Base-by-base conservation (phyloP, 192 early-diverging fungal species). In the Coemansia sp. region DNA sequence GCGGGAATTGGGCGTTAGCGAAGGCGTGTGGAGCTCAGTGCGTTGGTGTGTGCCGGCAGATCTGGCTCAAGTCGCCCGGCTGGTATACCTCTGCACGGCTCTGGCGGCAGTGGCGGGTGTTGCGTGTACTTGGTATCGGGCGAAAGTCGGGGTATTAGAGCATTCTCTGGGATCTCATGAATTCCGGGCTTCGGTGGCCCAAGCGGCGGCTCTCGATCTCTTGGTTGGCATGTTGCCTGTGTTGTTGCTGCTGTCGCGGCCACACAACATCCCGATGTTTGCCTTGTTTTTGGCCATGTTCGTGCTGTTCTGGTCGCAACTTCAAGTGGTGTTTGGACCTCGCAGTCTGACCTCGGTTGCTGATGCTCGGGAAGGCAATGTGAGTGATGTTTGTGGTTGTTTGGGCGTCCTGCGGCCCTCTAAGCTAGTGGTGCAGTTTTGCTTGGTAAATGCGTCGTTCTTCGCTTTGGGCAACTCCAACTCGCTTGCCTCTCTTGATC, bases 401-500 rank as follows among this genome's bases (percentile, higher is more conserved):
- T 7, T 58, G 55, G 29, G 29, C 15, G 31, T 8, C 4, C 59
- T 78, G 73, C 73, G 60, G 27, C 75, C 45, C 86, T 67, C 73
- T 27, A 71, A 66, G 36, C 48, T 39, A 41, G 64, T 87, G 5
- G 65, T 87, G 53, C 73, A 72, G 25, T 73, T 87, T 48, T 83
- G 75, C 19, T 77, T 89, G 10, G 38, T 75, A 8, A 58, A 84
- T 23, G 74, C 82, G 2, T 86, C 91, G 17, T 93, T 93, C 44
- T 93, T 89, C 61, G 51, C 83, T 6, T 83, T 88, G 31, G 92
- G 90, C 19, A 91, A 91, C 74, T 90, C 90, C 0, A 93, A 93
- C 68, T 90, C 90, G 5, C 88, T 93, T 21, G 89, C 92, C 1
- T 90, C 90, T 10, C 78, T 92, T n/a, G 92, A 93, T 53, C 77